Evolutionary conservation across 345 rosid species (phyloP).

Genomic region (Populus tremula): DNA sequence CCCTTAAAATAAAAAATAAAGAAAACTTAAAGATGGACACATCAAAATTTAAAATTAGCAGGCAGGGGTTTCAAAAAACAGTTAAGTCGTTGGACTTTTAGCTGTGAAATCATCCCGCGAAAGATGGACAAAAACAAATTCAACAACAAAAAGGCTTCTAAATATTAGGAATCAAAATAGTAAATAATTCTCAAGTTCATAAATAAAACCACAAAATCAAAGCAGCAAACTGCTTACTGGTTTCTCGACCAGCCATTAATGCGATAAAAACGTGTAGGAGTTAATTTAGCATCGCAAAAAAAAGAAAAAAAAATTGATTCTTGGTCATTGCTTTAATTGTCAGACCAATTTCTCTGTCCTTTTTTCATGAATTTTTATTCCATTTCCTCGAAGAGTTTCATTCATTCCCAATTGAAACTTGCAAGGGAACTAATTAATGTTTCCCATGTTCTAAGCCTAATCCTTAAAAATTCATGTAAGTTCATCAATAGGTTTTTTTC

Average conservation of each 20-base stretch:
- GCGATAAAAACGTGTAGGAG: constrained; percentile 27
- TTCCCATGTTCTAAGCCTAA: constrained; percentile 8
- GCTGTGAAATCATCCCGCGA: neutral
- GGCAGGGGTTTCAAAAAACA: constrained; percentile 1
- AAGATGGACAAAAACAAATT: neutral
- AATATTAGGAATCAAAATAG: neutral
- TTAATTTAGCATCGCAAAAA: neutral
- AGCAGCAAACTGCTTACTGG: neutral
- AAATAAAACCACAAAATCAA: neutral
- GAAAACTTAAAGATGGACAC: too few species aligned
- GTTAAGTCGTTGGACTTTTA: neutral
- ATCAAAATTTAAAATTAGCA: neutral
- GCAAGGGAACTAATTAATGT: constrained; percentile 24
- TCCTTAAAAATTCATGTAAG: constrained; percentile 12
- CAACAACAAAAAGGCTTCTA: neutral
- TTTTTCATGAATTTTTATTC: neutral
- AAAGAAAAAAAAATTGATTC: too few species aligned
- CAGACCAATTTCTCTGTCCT: neutral
- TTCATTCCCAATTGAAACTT: constrained; percentile 24
- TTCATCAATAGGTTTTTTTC: neutral
- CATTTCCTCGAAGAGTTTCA: constrained; percentile 34
- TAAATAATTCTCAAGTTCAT: neutral
- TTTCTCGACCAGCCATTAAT: constrained; percentile 31
- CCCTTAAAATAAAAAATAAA: neutral
- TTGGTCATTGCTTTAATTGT: neutral